Evolutionary conservation across 352 stramenopile genomes (phyloP).

Genomic region (Globisporangium nodosum): DNA sequence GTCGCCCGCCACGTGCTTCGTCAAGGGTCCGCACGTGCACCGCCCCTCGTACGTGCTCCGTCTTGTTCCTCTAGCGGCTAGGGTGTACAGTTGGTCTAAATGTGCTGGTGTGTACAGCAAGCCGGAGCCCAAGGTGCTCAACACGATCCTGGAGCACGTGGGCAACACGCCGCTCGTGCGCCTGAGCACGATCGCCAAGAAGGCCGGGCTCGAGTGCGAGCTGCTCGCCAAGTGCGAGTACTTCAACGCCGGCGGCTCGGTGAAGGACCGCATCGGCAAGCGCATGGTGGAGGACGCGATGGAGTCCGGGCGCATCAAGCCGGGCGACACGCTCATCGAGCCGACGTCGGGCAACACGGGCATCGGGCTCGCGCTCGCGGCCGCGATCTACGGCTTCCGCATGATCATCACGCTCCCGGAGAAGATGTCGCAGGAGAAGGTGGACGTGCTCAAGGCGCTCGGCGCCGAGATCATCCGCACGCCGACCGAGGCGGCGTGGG

Average conservation of each 20-base stretch:
- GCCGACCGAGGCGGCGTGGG: slow-evolving; percentile 92
- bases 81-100: too few relatives aligned
- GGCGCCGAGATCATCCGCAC: slow-evolving; percentile 95
- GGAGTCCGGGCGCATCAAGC: slow-evolving; percentile 86
- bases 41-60: slow-evolving; percentile 28
- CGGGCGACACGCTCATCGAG: slow-evolving; percentile 95
- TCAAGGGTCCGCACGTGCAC: slow-evolving; percentile 63
- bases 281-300: slow-evolving; percentile 93
- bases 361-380: slow-evolving; percentile 95
- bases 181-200: slow-evolving; percentile 86
- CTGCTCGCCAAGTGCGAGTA: slow-evolving; percentile 96
- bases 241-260: slow-evolving; percentile 92
- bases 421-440: slow-evolving; percentile 96
- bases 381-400: slow-evolving; percentile 95
- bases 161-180: slow-evolving; percentile 94
- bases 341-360: slow-evolving; percentile 97
- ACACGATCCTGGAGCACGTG: slow-evolving; percentile 92
- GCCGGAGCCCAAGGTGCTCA: slow-evolving; percentile 82
- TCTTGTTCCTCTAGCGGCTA: neutral
- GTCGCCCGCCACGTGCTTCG: slow-evolving; percentile 53
- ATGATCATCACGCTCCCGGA: slow-evolving; percentile 90
- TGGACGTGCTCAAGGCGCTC: slow-evolving; percentile 93
- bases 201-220: slow-evolving; percentile 84
- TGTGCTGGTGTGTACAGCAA: slow-evolving; percentile 11
- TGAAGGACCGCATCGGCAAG: slow-evolving; percentile 88